Conservation (phyloP, 805 yeast genomes). For the Candida ponderosae region DNA sequence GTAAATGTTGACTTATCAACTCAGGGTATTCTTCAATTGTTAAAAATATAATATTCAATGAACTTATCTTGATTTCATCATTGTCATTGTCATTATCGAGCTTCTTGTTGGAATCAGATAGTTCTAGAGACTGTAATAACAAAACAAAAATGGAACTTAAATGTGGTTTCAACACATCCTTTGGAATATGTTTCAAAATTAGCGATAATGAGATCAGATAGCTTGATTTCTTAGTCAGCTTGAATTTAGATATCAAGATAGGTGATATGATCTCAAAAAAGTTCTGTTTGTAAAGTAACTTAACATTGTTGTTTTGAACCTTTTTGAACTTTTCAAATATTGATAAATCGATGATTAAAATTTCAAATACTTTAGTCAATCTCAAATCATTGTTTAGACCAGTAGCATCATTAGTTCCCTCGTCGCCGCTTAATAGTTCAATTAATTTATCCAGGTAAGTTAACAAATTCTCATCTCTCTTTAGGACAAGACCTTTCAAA, state of each 20-base stretch:
- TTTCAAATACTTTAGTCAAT: conserved; percentile 50
- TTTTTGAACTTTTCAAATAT: conserved; percentile 43
- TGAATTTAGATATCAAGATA: conserved; percentile 40
- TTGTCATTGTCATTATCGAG: too few relatives aligned
- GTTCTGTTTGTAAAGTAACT: conserved; percentile 73
- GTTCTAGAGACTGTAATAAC: conserved; percentile 52
- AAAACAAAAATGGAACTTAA: conserved; percentile 62
- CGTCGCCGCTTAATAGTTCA: conserved; percentile 28
- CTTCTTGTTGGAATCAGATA: conserved; percentile 25
- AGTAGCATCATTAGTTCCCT: too few relatives aligned
- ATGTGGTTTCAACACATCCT: conserved; percentile 55
- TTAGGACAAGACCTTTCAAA: conserved; percentile 59
- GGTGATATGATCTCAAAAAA: conserved; percentile 59
- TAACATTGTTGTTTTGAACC: conserved; percentile 46
- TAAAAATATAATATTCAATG: conserved; percentile 50
- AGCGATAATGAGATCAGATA: conserved; percentile 61
- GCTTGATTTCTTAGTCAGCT: conserved; percentile 32
- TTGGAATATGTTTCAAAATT: conserved; percentile 57
- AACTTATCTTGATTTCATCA: conserved; percentile 46
- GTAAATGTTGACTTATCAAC: conserved; percentile 44
- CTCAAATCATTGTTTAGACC: conserved; percentile 23
- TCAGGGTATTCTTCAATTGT: conserved; percentile 49
- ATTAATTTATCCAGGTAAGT: conserved; percentile 27
- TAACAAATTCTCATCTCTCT: conserved; percentile 36
- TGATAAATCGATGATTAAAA: conserved; percentile 61